Conservation (phyloP, 1,284 basidiomycete genomes). For the Melampsora americana region DNA sequence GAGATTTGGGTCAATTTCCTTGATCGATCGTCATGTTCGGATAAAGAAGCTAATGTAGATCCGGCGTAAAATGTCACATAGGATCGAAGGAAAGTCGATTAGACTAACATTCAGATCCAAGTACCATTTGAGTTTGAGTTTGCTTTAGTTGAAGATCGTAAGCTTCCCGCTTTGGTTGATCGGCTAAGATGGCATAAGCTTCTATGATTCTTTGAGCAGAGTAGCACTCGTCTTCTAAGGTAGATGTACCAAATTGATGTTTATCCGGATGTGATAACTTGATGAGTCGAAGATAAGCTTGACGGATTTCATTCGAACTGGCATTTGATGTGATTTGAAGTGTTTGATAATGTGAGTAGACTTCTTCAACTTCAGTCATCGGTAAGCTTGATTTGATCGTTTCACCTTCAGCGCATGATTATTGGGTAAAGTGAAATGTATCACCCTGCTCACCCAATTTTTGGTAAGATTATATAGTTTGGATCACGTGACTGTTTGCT, state of each 20-base stretch:
- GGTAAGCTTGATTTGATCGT: no score
- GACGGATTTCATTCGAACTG: constrained; percentile 13
- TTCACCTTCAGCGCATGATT: no score
- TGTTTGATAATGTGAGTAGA: constrained; percentile 13
- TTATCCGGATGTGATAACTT: constrained; percentile 34
- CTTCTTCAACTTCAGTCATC: background rate
- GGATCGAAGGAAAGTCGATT: background rate
- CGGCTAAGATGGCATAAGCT: constrained; percentile 17
- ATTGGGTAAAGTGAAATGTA: no score
- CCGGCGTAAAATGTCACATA: background rate
- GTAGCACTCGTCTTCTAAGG: background rate
- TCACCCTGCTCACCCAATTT: no score
- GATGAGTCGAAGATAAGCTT: constrained; percentile 33
- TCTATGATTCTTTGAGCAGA: constrained; percentile 25
- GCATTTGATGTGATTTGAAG: constrained; percentile 24
- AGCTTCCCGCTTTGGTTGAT: constrained; percentile 1
- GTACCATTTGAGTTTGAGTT: no score
- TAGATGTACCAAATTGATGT: background rate
- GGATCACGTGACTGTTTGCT: no score
- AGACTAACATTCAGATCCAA: background rate
- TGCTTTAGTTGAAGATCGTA: constrained; percentile 11
- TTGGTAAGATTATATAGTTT: no score
- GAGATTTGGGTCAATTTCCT: background rate
- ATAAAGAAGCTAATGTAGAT: no score
- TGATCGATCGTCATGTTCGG: no score